Evolutionary conservation across 179 eudicot species (phyloP).

Genomic region (Kewa caespitosa): DNA sequence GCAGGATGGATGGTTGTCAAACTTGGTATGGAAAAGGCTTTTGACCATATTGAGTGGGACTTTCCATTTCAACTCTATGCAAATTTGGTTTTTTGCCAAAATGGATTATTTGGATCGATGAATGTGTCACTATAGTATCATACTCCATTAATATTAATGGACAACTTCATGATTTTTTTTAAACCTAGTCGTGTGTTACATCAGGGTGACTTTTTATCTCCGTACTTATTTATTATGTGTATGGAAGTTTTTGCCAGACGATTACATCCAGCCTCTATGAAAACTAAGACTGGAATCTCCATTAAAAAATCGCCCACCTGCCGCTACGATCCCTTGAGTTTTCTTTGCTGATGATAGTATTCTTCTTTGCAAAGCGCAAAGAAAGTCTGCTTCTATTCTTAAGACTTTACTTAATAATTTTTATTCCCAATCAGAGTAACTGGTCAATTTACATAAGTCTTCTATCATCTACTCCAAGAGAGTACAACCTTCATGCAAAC

Average conservation of each 20-base stretch:
- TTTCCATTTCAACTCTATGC: not conserved
- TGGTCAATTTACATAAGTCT: not conserved
- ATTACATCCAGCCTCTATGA: not conserved
- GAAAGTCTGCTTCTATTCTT: not conserved
- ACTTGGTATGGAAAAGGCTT: conserved; percentile 5
- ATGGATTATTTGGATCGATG: not conserved
- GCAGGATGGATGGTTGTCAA: not conserved
- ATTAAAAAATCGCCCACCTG: not conserved
- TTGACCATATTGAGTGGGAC: not conserved
- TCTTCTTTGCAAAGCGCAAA: not conserved
- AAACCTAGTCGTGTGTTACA: not conserved
- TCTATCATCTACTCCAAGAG: not conserved
- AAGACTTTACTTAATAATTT: not conserved
- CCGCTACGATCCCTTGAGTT: not conserved
- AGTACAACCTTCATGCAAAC: not conserved
- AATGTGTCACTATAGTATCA: not conserved
- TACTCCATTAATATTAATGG: not conserved
- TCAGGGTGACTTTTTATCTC: not conserved
- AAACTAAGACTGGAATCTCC: not conserved
- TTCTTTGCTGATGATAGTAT: not conserved
- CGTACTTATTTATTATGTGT: not conserved
- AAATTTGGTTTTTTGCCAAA: not conserved
- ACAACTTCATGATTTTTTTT: not conserved
- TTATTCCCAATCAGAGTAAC: not conserved
- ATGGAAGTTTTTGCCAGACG: not conserved